Base-by-base conservation (phyloP, 2,329 filamentous ascomycete species). In the Coleophoma crateriformis region DNA sequence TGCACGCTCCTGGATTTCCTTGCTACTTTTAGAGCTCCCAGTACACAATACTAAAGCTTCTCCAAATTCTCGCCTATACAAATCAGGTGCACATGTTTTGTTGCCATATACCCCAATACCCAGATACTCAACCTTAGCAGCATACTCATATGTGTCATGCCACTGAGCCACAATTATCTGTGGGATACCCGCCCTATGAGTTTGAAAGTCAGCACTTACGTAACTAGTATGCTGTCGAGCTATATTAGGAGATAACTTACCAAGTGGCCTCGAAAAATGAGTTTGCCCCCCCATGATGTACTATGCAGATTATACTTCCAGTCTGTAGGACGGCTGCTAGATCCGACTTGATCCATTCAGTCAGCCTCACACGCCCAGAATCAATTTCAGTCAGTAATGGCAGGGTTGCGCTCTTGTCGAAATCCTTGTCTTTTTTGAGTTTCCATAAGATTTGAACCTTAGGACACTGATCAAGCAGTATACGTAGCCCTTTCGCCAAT, bases 141-240 rank as follows among this genome's bases (percentile, higher is more conserved):
- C 72, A 48, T 66, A 74, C 44, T 72, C 70, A 50, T 73, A 75
- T 0, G 67, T 61, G 45, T 76, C 73, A 0, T 67, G 57, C 73
- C 73, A 75, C 0, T 68, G 47, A 0, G 74, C 72, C 1, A 76
- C 60, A 13, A 76, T 54, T 5, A 75, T 54, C 34, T 76, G 73
- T 3, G 73, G 67, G 6, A 72, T 59, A 5, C 72, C 72, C 5
- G 67, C 61, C 3, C 72, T 73, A 40, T 3, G 37, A 27, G n/a
- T 11, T 40, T 47, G 8, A 27, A 7, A 27, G 6, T 50, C 41
- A 37, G 48, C 46, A 19, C 47, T 27, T n/a, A 39, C 7, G 48
- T 3, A 11, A 15, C 17, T 34, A 17, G 7, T 17, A 15, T 7
- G 27, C 27, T 10, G 8, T 27, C 27, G 5, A 10, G 27, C 27